Evolutionary conservation across 208 protist species (phyloP), one percentile per base, ranked within the genome.

Genomic region (Wallacemonas sp.): DNA sequence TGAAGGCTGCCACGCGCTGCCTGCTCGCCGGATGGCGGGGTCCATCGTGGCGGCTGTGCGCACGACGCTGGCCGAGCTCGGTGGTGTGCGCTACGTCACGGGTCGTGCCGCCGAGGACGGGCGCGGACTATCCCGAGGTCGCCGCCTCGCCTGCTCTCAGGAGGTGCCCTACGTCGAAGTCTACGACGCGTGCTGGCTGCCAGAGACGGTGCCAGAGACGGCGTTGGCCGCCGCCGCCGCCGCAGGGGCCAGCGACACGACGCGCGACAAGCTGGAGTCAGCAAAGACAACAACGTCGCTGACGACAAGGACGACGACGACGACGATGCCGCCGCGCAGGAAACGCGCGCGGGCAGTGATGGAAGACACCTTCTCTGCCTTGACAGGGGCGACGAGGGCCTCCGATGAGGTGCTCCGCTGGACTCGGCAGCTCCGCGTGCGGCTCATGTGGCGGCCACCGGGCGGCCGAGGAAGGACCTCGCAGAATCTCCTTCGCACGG

Each of bases 31-130:
- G 12, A 29, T 59, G 7, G 52, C 52, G 4, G 31, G 25, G 0
- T 4, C 10, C 10, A 25, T 59, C 36, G 52, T 59, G 14, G 67
- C 68, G 4, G 63, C 69, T 2, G 29, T 79, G 39, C 33, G 50
- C 57, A 29, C 33, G 26, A 22, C 73, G 3, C 74, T 61, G 31
- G 74, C 57, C 20, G 65, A 65, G 38, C 49, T 74, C 18, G 75
- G 75, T 23, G 75, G 75, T 8, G 70, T 80, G 38, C 75, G 75
- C 44, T 80, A 76, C 70, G 75, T 57, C 31, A 31, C 48, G 4
- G 42, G 49, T n/a, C n/a, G n/a, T n/a, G n/a, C n/a, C 22, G 65
- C 74, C 44, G 22, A 61, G 4, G 28, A 65, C 16, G 48, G 22
- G 31, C 25, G 26, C 48, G 11, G 8, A 25, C 36, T 16, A 7